These are phyloP conservation scores for Actinomortierella ambigua DNA, from an alignment of 371 early-diverging fungal genomes.

Conservation along the genomic window DNA sequence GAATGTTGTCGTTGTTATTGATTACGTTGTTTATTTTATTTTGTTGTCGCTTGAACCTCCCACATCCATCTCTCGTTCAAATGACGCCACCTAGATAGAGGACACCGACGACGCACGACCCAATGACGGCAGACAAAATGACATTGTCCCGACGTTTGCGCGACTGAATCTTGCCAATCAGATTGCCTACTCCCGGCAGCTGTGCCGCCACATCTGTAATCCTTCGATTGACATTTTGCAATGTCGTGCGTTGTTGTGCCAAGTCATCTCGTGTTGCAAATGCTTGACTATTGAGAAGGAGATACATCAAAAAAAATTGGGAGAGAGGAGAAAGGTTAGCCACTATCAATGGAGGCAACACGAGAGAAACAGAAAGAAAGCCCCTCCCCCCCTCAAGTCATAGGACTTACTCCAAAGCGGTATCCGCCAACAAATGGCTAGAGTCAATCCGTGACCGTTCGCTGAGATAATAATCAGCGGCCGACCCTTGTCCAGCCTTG, in stretches of 20 bases:
- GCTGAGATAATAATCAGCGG: conserved; percentile 32
- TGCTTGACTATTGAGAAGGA: conserved; percentile 27
- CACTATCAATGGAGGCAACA: not conserved
- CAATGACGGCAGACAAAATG: conserved; percentile 43
- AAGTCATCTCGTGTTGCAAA: conserved; percentile 41
- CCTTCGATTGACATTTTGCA: conserved; percentile 34
- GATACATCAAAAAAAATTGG: not conserved
- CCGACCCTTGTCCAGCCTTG: conserved; percentile 31
- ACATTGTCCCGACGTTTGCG: conserved; percentile 45
- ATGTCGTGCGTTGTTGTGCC: conserved; percentile 31
- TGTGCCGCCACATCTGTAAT: conserved; percentile 44
- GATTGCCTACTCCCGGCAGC: conserved; percentile 36
- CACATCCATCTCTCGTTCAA: conserved; percentile 4
- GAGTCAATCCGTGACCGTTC: conserved; percentile 42
- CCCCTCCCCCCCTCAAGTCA: too few relatives aligned
- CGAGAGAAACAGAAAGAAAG: not conserved
- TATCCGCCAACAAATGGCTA: conserved; percentile 45
- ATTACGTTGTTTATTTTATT: too few relatives aligned
- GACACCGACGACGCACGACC: conserved; percentile 42
- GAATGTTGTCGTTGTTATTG: too few relatives aligned
- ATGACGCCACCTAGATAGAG: conserved; percentile 24
- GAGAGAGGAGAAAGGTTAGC: not conserved
- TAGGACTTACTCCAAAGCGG: conserved; percentile 44
- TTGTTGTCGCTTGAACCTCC: too few relatives aligned
- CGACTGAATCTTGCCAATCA: conserved; percentile 46